phyloP scores from a whole-genome alignment of 1,139 yeast genomes.

The Suhomyces anneliseae region DNA sequence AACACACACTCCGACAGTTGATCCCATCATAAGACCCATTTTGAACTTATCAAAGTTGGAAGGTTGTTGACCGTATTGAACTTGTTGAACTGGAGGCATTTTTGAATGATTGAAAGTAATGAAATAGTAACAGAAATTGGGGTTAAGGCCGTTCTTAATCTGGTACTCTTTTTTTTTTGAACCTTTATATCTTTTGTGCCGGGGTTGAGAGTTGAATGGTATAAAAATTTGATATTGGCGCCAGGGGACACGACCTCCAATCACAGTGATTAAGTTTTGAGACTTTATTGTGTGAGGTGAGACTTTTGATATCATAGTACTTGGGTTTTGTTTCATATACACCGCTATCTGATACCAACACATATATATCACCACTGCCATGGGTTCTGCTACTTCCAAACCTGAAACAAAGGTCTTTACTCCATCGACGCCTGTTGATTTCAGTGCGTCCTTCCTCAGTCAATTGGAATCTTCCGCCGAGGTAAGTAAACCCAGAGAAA shows the following conservation, averaged over 20 bases:
- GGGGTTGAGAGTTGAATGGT: too few relatives aligned
- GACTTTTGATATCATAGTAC: too few relatives aligned
- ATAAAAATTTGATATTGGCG: neutral
- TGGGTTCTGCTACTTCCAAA: constrained; percentile 60
- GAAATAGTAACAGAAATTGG: neutral
- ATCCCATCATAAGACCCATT: constrained; percentile 98
- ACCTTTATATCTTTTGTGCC: neutral
- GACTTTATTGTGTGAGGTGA: too few relatives aligned
- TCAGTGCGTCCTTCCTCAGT: constrained; percentile 64
- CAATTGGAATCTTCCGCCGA: constrained; percentile 74
- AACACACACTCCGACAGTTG: constrained; percentile 93
- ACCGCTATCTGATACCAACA: too few relatives aligned
- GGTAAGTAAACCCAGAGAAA: constrained; percentile 28
- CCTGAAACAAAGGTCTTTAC: constrained; percentile 66
- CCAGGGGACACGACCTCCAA: constrained; percentile 9
- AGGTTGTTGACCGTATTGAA: constrained; percentile 74
- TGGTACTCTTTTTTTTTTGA: too few relatives aligned
- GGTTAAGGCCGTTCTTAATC: neutral
- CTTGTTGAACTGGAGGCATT: constrained; percentile 88
- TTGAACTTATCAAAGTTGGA: constrained; percentile 93
- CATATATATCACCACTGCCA: constrained; percentile 15
- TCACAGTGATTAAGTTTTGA: neutral
- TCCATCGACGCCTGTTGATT: constrained; percentile 75
- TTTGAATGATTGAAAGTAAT: neutral
- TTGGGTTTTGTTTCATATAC: too few relatives aligned